Percentiles rank a stretch among this genome's conserved stretches.
These are phyloP conservation scores for Yarrowia divulgata DNA, from an alignment of 805 yeast species.

Conservation along the genomic window DNA sequence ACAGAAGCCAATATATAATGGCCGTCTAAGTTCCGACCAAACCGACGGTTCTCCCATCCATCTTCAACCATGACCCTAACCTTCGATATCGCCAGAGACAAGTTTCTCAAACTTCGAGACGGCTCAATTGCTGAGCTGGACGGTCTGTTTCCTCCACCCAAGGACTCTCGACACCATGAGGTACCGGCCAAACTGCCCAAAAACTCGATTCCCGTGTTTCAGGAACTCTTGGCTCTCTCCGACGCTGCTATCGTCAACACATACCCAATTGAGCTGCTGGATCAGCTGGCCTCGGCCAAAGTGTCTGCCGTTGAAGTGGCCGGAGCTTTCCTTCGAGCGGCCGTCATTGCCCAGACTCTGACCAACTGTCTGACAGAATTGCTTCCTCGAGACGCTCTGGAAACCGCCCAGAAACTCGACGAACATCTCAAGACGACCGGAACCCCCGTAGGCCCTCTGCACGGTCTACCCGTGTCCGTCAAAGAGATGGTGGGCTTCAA, in stretches of 20 bases:
- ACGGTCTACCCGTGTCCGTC: not conserved
- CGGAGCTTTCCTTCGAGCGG: not conserved
- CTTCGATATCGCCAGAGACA: not conserved
- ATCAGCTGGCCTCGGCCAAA: not conserved
- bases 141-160: not conserved
- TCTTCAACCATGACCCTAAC: not conserved
- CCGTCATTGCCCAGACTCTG: constrained; percentile 4
- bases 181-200: not conserved
- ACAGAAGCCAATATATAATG: not conserved
- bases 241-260: not conserved
- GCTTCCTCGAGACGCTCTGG: not conserved
- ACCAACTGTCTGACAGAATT: constrained; percentile 6
- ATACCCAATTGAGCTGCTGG: constrained; percentile 6
- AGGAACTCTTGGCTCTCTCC: not conserved
- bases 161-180: not conserved
- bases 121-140: not conserved
- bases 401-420: not conserved
- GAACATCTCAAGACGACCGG: constrained; percentile 1
- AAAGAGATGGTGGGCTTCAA: constrained; percentile 10
- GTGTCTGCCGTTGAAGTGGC: not conserved
- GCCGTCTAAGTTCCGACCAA: too few species aligned
- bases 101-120: not conserved
- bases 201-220: constrained; percentile 1
- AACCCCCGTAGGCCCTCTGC: not conserved
- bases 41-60: not conserved